A percentile compares a stretch with the other conserved stretches of the same genome.
phyloP scores from a whole-genome alignment of 148 eudicot genomes.

The Nepenthes gracilis region DNA sequence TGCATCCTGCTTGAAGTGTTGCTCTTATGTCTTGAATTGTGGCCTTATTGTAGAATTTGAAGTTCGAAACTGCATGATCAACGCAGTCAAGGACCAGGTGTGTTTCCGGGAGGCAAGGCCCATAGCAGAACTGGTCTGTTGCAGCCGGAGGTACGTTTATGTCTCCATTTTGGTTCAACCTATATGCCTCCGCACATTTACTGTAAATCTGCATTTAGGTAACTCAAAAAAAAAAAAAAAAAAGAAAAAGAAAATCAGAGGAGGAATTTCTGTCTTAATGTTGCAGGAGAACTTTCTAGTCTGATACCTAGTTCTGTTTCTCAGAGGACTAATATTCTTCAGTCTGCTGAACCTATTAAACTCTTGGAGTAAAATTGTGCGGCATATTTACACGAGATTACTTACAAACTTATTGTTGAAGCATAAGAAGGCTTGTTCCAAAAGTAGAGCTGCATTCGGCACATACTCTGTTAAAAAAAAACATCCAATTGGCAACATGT shows the following conservation, averaged over 20 bases:
- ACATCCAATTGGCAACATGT: background rate
- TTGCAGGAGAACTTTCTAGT: too few relatives aligned
- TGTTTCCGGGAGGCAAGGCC: constrained; percentile 45
- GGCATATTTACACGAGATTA: background rate
- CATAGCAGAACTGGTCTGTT: constrained; percentile 43
- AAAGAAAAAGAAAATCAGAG: background rate
- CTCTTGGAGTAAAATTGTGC: too few relatives aligned
- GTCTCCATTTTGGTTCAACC: constrained; percentile 42
- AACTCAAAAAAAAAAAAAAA: too few relatives aligned
- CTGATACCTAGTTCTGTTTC: too few relatives aligned
- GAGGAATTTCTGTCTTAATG: background rate
- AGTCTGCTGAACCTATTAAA: too few relatives aligned
- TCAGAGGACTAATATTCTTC: too few relatives aligned
- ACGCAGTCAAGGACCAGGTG: constrained; percentile 35
- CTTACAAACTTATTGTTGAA: constrained; percentile 35
- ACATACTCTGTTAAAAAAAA: constrained; percentile 18
- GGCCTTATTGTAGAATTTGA: constrained; percentile 48
- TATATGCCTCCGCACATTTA: constrained; percentile 32
- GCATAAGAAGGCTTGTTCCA: constrained; percentile 26
- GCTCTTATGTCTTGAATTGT: constrained; percentile 19
- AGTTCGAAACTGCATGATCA: constrained; percentile 21
- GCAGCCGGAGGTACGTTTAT: constrained; percentile 35
- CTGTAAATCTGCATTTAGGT: constrained; percentile 27
- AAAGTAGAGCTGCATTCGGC: constrained; percentile 17
- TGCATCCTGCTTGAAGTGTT: constrained; percentile 35